phyloP scores from a whole-genome alignment of 768 basidiomycete genomes.

The Astraeus odoratus region DNA sequence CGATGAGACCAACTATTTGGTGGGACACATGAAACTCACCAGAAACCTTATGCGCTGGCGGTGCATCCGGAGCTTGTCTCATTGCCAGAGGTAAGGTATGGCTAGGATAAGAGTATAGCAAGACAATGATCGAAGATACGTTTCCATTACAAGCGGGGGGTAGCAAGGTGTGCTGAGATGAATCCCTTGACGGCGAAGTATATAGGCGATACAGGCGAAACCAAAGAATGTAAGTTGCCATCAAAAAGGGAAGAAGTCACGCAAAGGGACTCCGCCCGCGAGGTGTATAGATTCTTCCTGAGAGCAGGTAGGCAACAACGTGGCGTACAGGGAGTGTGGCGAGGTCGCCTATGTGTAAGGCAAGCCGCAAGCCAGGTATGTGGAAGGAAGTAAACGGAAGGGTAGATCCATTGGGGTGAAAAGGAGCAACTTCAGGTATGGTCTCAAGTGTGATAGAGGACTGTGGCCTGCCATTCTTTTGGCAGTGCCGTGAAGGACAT shows the following conservation, averaged over 20 bases:
- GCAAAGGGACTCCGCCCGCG: slow-evolving; percentile 3
- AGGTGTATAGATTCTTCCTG: slow-evolving; percentile 19
- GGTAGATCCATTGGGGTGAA: slow-evolving; percentile 17
- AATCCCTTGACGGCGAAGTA: too few species aligned
- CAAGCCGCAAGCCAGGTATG: slow-evolving; percentile 23
- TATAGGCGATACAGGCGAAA: neutral
- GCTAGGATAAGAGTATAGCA: too few species aligned
- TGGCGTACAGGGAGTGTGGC: slow-evolving; percentile 23
- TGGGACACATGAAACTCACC: too few species aligned
- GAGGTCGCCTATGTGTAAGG: slow-evolving; percentile 24
- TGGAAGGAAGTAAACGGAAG: slow-evolving; percentile 11
- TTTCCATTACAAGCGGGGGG: too few species aligned
- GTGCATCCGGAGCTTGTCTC: too few species aligned
- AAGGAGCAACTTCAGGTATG: slow-evolving; percentile 29
- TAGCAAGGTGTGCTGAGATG: too few species aligned
- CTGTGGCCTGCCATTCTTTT: slow-evolving; percentile 20
- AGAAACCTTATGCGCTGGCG: too few species aligned
- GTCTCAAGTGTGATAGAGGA: slow-evolving; percentile 29
- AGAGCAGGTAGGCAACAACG: slow-evolving; percentile 16
- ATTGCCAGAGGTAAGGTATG: too few species aligned
- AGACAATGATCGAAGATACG: too few species aligned
- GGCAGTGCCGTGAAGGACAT: slow-evolving; percentile 14
- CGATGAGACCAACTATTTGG: too few species aligned
- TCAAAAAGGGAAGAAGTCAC: slow-evolving; percentile 2
- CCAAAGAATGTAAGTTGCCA: neutral